These are phyloP conservation scores for Eucalyptus tenuipes DNA, from an alignment of 345 rosid species.

Conservation along the genomic window DNA sequence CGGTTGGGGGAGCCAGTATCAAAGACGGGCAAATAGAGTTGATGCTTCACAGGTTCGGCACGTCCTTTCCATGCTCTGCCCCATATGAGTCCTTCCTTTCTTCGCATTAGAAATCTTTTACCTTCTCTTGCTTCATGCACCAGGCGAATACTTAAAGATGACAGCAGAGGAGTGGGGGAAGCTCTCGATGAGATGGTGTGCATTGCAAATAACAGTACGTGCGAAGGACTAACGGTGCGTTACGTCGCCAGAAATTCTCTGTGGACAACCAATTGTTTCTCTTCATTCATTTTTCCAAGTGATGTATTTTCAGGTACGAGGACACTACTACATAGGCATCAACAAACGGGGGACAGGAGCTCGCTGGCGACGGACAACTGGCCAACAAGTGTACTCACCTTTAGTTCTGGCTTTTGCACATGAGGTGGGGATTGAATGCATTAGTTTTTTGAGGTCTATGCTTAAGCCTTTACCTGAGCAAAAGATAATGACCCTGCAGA, in stretches of 20 bases:
- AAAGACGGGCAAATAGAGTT: constrained; percentile 71
- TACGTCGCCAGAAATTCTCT: not conserved
- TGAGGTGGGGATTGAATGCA: constrained; percentile 21
- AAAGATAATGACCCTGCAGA: constrained; percentile 1
- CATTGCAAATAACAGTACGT: not conserved
- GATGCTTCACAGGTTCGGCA: constrained; percentile 38
- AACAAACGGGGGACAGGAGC: constrained; percentile 48
- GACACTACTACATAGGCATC: constrained; percentile 60
- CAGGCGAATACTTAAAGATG: constrained; percentile 33
- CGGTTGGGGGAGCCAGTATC: constrained; percentile 73
- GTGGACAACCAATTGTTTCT: not conserved
- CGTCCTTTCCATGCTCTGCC: not conserved
- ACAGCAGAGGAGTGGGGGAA: constrained; percentile 50
- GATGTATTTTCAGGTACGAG: constrained; percentile 39
- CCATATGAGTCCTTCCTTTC: not conserved
- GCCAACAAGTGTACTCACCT: constrained; percentile 73
- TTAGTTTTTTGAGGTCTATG: not conserved
- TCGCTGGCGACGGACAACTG: constrained; percentile 64
- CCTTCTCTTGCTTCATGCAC: not conserved
- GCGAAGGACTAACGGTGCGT: constrained; percentile 63
- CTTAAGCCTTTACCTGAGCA: not conserved
- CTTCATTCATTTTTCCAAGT: not conserved
- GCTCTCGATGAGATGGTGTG: constrained; percentile 55
- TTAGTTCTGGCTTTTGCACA: constrained; percentile 65
- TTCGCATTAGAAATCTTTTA: not conserved